phyloP scores from a whole-genome alignment of 176 grass and related monocot genomes.

The Carex cristatella region DNA sequence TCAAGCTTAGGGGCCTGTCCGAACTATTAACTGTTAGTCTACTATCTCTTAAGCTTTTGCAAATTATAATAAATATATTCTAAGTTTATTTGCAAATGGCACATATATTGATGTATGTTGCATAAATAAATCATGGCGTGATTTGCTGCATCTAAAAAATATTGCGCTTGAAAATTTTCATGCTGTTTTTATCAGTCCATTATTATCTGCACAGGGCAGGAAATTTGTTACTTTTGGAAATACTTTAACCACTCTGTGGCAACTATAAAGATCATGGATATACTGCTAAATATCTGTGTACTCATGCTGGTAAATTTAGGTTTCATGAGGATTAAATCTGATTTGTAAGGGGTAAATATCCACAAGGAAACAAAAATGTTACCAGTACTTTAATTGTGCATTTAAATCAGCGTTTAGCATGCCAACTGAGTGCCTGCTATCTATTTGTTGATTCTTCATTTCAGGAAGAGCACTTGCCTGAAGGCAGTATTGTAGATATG shows the following conservation, averaged over 20 bases:
- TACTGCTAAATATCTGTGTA: neutral
- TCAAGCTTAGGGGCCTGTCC: constrained; percentile 40
- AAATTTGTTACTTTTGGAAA: neutral
- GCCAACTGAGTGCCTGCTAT: too few relatives aligned
- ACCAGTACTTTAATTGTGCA: neutral
- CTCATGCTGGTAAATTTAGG: neutral
- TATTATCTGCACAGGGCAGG: neutral
- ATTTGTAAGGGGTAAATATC: neutral
- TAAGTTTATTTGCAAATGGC: too few relatives aligned
- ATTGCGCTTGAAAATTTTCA: neutral
- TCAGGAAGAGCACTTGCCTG: constrained; percentile 13
- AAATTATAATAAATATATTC: neutral
- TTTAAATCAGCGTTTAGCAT: neutral
- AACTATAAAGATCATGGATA: neutral
- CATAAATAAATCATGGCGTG: neutral
- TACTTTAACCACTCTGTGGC: neutral
- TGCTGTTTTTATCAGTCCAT: too few relatives aligned
- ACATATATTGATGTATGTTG: too few relatives aligned
- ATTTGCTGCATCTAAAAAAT: neutral
- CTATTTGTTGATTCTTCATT: neutral
- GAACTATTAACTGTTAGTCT: constrained; percentile 43
- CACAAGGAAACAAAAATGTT: neutral
- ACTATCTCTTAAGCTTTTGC: neutral
- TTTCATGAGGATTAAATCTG: neutral
- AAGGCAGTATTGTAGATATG: neutral